These are phyloP conservation scores for Phytophthora cajani DNA, from an alignment of 352 stramenopile genomes.

Conservation along the genomic window DNA sequence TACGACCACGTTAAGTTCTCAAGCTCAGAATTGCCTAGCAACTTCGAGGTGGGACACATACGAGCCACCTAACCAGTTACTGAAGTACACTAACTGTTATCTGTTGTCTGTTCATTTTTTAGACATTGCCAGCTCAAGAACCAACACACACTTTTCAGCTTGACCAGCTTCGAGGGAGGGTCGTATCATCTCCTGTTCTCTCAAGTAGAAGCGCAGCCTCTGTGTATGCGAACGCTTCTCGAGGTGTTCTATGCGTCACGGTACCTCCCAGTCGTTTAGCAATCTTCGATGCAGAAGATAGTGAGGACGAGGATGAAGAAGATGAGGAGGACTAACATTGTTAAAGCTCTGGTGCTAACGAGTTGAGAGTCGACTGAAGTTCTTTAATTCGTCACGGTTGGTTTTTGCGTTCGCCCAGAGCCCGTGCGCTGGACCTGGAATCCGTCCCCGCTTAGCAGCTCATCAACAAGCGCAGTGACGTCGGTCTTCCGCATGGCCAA, in stretches of 20 bases:
- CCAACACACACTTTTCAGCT: conserved; percentile 28
- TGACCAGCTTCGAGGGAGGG: conserved; percentile 27
- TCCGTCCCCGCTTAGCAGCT: conserved; percentile 57
- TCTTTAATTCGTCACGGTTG: conserved; percentile 28
- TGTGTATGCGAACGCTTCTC: conserved; percentile 56
- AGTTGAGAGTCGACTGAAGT: neutral
- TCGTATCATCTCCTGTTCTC: conserved; percentile 15
- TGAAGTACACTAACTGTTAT: conserved; percentile 11
- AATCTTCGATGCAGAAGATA: conserved; percentile 72
- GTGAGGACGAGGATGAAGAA: conserved; percentile 46
- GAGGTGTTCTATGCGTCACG: conserved; percentile 61
- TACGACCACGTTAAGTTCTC: conserved; percentile 48
- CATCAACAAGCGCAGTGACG: conserved; percentile 55
- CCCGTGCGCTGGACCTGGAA: conserved; percentile 44
- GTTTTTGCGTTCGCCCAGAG: conserved; percentile 20
- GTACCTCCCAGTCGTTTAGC: conserved; percentile 41
- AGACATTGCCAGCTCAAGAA: conserved; percentile 14
- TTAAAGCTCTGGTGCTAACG: conserved; percentile 10
- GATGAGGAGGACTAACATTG: conserved; percentile 36
- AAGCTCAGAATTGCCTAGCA: neutral
- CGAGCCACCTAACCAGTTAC: neutral
- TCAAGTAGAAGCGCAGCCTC: conserved; percentile 15
- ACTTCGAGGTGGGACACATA: conserved; percentile 26
- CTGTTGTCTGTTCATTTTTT: neutral
- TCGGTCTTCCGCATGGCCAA: conserved; percentile 18